Conservation (phyloP, 2,329 filamentous ascomycete species). For the Hymenoscyphus linearis region DNA sequence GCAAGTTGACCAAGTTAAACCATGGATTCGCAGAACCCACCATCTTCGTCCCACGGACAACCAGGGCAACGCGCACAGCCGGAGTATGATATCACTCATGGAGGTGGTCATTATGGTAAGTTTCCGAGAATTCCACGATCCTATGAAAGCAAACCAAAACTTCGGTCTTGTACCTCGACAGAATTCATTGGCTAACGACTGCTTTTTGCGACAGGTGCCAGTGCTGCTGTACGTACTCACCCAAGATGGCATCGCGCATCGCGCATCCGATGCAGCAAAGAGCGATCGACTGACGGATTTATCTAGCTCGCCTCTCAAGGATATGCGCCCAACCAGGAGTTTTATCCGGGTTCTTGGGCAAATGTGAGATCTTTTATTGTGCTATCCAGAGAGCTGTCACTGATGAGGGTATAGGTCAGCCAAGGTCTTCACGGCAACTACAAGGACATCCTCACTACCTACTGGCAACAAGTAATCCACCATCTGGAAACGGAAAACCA, state of each 20-base stretch:
- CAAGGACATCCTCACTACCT: constrained; percentile 95
- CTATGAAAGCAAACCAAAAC: constrained; percentile 14
- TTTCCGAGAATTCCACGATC: constrained; percentile 16
- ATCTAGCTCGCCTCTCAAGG: constrained; percentile 75
- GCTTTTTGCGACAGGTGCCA: constrained; percentile 49
- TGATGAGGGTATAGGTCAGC: constrained; percentile 61
- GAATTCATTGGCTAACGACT: constrained; percentile 23
- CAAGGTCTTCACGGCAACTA: constrained; percentile 90
- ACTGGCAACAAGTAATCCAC: constrained; percentile 98
- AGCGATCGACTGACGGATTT: constrained; percentile 22
- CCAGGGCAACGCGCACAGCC: constrained; percentile 49
- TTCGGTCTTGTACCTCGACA: background rate
- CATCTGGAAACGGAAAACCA: constrained; percentile 92
- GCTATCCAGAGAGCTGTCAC: constrained; percentile 8
- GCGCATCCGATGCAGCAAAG: background rate
- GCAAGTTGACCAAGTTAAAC: constrained; percentile 1
- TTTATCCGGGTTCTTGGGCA: constrained; percentile 91
- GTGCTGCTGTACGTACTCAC: constrained; percentile 53
- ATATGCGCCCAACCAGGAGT: constrained; percentile 80
- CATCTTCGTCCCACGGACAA: constrained; percentile 50
- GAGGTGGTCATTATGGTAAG: constrained; percentile 75
- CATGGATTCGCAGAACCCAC: constrained; percentile 52
- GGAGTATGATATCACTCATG: constrained; percentile 68
- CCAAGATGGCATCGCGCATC: constrained; percentile 3
- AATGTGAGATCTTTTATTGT: constrained; percentile 58